Conservation (phyloP, 768 basidiomycete species). For the Tricholoma saponaceum region DNA sequence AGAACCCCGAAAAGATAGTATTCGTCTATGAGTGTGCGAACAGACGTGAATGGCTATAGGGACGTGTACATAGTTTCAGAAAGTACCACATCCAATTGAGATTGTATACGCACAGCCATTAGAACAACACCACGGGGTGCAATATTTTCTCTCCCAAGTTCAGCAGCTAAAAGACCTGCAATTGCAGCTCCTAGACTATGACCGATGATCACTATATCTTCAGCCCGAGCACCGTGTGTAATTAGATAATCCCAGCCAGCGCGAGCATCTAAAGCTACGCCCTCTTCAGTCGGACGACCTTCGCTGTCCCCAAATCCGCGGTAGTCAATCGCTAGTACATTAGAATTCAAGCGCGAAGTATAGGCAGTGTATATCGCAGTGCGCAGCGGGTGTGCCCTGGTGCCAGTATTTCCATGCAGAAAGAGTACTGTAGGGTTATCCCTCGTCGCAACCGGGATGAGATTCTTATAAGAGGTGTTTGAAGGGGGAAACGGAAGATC, state of each 20-base stretch:
- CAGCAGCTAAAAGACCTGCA: conserved; percentile 38
- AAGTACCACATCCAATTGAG: not conserved
- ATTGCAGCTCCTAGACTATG: conserved; percentile 80
- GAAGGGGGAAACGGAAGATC: conserved; percentile 28
- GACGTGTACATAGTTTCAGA: not conserved
- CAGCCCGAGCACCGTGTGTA: conserved; percentile 40
- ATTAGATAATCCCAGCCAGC: conserved; percentile 65
- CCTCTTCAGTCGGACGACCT: conserved; percentile 56
- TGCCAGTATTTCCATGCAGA: conserved; percentile 72
- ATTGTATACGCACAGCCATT: conserved; percentile 30
- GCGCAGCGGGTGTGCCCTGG: conserved; percentile 50
- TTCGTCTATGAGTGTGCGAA: conserved; percentile 58
- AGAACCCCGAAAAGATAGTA: conserved; percentile 61
- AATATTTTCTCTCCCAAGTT: conserved; percentile 41
- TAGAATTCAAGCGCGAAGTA: conserved; percentile 48
- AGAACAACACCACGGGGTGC: conserved; percentile 44
- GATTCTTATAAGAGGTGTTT: conserved; percentile 28
- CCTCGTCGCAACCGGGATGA: conserved; percentile 25
- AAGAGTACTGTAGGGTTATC: conserved; percentile 59
- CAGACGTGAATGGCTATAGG: conserved; percentile 48
- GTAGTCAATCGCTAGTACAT: conserved; percentile 70
- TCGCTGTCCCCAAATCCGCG: conserved; percentile 73
- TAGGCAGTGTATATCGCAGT: conserved; percentile 46
- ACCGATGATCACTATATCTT: conserved; percentile 60
- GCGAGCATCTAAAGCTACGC: conserved; percentile 55